Evolutionary conservation across 202 grass and related monocot genomes (phyloP), one percentile per base, ranked within the genome.

Genomic region (Cymbopogon flexuosus): DNA sequence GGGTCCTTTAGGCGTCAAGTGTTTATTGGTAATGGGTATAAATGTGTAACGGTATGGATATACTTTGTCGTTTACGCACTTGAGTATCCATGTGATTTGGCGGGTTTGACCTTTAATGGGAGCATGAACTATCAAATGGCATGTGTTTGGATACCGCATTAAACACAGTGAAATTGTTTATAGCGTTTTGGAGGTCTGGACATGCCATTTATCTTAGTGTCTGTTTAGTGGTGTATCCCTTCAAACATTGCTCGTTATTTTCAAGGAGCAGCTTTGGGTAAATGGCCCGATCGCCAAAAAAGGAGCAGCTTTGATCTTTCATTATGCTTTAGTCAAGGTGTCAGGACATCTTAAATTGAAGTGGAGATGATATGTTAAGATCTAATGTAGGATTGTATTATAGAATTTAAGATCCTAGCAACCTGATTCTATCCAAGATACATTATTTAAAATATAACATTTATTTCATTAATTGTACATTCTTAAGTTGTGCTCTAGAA

Each of bases 191-290:
- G 81, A 54, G 18, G n/a, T 52, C 64, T 75, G 33, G 31, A 10
- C 63, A 23, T 54, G 12, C 27, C 30, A 0, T 62, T 15, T 51
- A 80, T 58, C 10, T 76, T 45, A 43, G 13, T 76, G 27, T 58
- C 43, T 15, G 6, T 84, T 84, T 62, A 2, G 31, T 88, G 75
- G 79, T 0, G 8, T 84, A 14, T 63, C 23, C 29, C 31, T 64
- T 72, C 47, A 41, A 30, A 42, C 12, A 5, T 67, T 75, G 54
- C 59, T 84, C 27, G 31, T 47, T 41, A 41, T 40, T 66, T 74
- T 62, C 10, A 74, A 83, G 14, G 40, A 58, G 30, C 49, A 46
- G 6, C 30, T 52, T 27, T 27, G 27, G 27, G 27, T 27, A 2
- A 27, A 27, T 27, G 27, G 27, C 27, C 27, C 2, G 27, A 27